Evolutionary conservation across 768 basidiomycete genomes (phyloP).

Genomic region (Clitopilus passeckerianus): DNA sequence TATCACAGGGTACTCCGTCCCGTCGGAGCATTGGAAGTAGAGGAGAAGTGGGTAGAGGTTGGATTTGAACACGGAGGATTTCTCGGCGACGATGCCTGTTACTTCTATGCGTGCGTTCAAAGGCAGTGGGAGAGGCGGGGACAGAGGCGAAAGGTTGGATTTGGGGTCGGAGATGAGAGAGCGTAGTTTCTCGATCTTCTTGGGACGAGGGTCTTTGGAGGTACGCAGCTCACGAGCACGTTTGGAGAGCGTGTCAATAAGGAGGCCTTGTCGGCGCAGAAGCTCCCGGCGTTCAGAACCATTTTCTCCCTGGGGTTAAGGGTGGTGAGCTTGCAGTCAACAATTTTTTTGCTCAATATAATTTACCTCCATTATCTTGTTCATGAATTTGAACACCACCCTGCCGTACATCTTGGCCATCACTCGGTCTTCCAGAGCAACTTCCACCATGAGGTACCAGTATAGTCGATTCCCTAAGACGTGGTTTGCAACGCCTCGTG

Average conservation of each 20-base stretch:
- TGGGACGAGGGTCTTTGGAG: conserved; percentile 90
- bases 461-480: conserved; percentile 89
- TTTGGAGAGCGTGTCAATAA: conserved; percentile 81
- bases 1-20: conserved; percentile 88
- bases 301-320: conserved; percentile 50
- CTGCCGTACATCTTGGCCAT: conserved; percentile 92
- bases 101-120: conserved; percentile 84
- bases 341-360: not conserved
- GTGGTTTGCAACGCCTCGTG: conserved; percentile 75
- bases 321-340: not conserved
- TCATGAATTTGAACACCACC: conserved; percentile 88
- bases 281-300: conserved; percentile 81
- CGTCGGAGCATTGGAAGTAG: conserved; percentile 83
- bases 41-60: conserved; percentile 90
- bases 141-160: conserved; percentile 74
- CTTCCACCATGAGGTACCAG: conserved; percentile 98
- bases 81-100: conserved; percentile 85
- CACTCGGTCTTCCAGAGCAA: conserved; percentile 78
- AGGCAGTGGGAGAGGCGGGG: conserved; percentile 75
- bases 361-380: conserved; percentile 77
- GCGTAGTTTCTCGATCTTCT: conserved; percentile 97
- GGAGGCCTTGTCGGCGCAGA: conserved; percentile 87
- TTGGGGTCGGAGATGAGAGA: conserved; percentile 80
- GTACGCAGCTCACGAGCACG: conserved; percentile 83
- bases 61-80: conserved; percentile 95